A percentile compares a stretch with the other conserved stretches of the same genome.
These are phyloP conservation scores for Tetrahymena malaccensis DNA, from an alignment of 73 alveolate genomes.

Conservation along the genomic window DNA sequence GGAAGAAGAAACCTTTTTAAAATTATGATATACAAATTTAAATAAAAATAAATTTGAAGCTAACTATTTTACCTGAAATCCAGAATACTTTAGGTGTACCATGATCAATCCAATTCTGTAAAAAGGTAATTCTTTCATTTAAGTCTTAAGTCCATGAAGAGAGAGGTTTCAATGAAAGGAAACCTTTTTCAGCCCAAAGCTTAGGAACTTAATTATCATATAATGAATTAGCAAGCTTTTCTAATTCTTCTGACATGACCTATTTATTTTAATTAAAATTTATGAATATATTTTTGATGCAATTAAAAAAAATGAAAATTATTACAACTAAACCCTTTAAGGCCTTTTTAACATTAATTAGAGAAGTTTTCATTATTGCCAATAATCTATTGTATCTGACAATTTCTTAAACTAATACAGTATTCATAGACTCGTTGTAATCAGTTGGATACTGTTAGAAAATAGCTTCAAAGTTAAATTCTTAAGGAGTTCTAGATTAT, in stretches of 20 bases:
- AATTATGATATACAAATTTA: not conserved
- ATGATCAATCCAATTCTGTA: slow-evolving; percentile 71
- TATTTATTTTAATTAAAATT: not conserved
- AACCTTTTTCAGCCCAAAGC: slow-evolving; percentile 93
- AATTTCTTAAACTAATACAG: slow-evolving; percentile 94
- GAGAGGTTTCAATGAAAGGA: slow-evolving; percentile 97
- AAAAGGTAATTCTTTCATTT: slow-evolving; percentile 76
- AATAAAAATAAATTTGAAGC: not conserved
- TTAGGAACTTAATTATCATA: slow-evolving; percentile 96
- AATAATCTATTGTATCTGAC: slow-evolving; percentile 88
- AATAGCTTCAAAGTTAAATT: slow-evolving; percentile 90
- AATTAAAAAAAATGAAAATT: not conserved
- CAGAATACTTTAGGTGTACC: slow-evolving; percentile 98
- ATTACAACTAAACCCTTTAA: slow-evolving; percentile 81
- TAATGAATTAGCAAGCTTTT: slow-evolving; percentile 91
- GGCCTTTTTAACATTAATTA: slow-evolving; percentile 85
- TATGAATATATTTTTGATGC: not conserved
- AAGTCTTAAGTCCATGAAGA: slow-evolving; percentile 95
- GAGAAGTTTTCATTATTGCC: slow-evolving; percentile 75
- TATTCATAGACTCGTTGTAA: slow-evolving; percentile 97
- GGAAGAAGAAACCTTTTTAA: slow-evolving; percentile 81
- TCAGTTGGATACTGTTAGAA: slow-evolving; percentile 91
- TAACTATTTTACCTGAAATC: slow-evolving; percentile 80
- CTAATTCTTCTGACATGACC: slow-evolving; percentile 99
- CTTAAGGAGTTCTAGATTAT: slow-evolving; percentile 84